These are phyloP conservation scores for Magnaporthales sp. DNA, from an alignment of 2,329 filamentous ascomycete species.

Conservation along the genomic window DNA sequence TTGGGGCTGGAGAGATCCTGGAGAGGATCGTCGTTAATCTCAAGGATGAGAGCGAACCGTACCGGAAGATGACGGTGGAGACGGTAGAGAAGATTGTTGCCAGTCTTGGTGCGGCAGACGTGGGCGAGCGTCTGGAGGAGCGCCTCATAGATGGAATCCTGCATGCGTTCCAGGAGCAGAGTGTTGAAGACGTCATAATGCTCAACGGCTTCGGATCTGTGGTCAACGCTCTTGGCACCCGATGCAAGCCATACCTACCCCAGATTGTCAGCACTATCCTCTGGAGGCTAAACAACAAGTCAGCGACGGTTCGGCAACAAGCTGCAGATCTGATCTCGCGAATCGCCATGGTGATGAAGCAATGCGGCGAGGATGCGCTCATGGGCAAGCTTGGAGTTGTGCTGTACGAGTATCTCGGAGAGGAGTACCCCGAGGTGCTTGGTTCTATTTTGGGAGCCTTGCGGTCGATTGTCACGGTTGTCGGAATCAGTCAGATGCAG, in stretches of 20 bases:
- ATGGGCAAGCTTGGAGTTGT: conserved; percentile 94
- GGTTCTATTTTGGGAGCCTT: conserved; percentile 93
- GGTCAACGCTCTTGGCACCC: conserved; percentile 85
- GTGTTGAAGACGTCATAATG: conserved; percentile 90
- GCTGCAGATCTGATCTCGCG: conserved; percentile 93
- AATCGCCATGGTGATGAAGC: conserved; percentile 98
- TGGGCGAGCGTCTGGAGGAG: conserved; percentile 87
- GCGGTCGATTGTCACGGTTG: conserved; percentile 92
- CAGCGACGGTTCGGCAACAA: conserved; percentile 90
- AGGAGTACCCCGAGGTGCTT: conserved; percentile 96
- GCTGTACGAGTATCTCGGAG: conserved; percentile 94
- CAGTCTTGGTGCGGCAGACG: conserved; percentile 85
- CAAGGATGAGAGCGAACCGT: conserved; percentile 96
- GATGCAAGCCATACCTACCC: conserved; percentile 92
- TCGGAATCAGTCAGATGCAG: conserved; percentile 96
- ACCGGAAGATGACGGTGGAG: conserved; percentile 98
- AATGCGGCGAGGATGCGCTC: conserved; percentile 90
- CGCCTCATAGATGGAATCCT: conserved; percentile 91
- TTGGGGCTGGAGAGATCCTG: conserved; percentile 92
- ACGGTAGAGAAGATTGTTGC: conserved; percentile 95
- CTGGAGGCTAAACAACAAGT: conserved; percentile 96
- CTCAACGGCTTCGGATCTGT: conserved; percentile 97
- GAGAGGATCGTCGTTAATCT: conserved; percentile 90
- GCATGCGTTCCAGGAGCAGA: conserved; percentile 96
- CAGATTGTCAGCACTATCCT: conserved; percentile 97